Base-by-base conservation (phyloP, 306 rosid species). In the Medicago truncatula region DNA sequence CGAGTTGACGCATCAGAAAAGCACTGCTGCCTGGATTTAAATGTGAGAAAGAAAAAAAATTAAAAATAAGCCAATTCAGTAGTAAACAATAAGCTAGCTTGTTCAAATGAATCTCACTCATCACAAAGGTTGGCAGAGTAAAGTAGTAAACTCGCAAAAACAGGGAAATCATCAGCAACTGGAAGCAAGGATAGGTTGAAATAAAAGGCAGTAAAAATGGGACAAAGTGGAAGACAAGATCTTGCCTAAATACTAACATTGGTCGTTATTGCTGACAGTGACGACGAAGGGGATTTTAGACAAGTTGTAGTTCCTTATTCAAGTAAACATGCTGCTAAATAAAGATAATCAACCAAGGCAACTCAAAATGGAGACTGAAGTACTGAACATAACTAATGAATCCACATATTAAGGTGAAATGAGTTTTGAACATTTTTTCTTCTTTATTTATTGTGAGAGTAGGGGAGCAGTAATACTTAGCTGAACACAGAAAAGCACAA, bases 1-100 rank as follows among this genome's bases (percentile, higher is more conserved):
- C 87, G 93, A 73, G 86, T 89, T 53, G 97, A 88, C 66, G 90
- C 87, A n/a, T 96, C 99, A 54, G 99, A 88, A 87, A 96, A 96
- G 80, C 97, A 96, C 82, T 90, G 99, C 70, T 85, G 92, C 77
- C 99, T 96, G 95, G 80, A 77, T 73, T 76, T 69, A 20, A 57
- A 73, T 71, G 31, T 70, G 47, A 47, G 31, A 31, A 16, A 75
- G 47, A 47, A 25, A 31, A 16, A 75, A 43, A 38, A 56, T 8
- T 67, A 25, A 36, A 46, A 65, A 59, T 58, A 54, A 67, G 43
- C 17, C 31, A 63, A 43, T 67, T 76, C 65, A 73, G 40, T 64
- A 72, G 8, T 14, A 28, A 28, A 28, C 31, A 28, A 28, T 28
- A 28, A 28, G 31, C 31, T 28, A 3, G 31, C 31, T 28, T 28